Evolutionary conservation across 2,329 filamentous ascomycete genomes (phyloP), one percentile per base, ranked within the genome.

Genomic region (Claviceps purpurea): DNA sequence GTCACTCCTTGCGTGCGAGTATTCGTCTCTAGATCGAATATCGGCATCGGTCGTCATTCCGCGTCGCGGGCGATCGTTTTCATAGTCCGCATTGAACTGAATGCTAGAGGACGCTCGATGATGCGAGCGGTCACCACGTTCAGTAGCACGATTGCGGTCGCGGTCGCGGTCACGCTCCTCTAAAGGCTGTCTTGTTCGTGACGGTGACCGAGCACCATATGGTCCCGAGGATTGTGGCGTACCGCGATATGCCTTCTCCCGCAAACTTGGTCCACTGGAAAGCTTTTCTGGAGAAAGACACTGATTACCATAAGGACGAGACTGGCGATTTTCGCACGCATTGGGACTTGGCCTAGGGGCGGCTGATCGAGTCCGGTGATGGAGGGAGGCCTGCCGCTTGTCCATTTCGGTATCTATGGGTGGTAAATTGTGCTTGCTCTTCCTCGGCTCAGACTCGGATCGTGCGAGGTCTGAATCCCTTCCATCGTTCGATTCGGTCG

Each of bases 211-310:
- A 30, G 55, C 56, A 56, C 68, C 65, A 50, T 73, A 74, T 0
- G 63, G 39, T 16, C 20, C 61, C 48, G 49, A 52, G 13, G 53
- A 48, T 11, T 50, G 46, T 4, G 52, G 47, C 40, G 38, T 59
- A n/a, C 55, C 59, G 54, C 68, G 66, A 50, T 74, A 74, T 0
- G 63, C 59, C 50, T 71, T 68, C 41, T 76, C 73, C 2, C 73
- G 68, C 4, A 71, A 67, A 3, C 64, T 65, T 11, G 67, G 61
- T 1, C 67, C 63, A 38, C 69, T 67, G 49, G 69, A 73, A 30
- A 70, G 68, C 2, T 72, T 61, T 2, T 72, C 63, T 0, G 74
- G 73, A 1, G 72, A 70, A 5, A 73, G 56, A 26, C 68, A 61
- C 1, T 61, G 62, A 43, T 72, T 68, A 5, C 64, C 63, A 5